Percentiles rank a stretch among this genome's conserved stretches.
phyloP scores from a whole-genome alignment of 2,329 filamentous ascomycete genomes.

The Claviceps africana region DNA sequence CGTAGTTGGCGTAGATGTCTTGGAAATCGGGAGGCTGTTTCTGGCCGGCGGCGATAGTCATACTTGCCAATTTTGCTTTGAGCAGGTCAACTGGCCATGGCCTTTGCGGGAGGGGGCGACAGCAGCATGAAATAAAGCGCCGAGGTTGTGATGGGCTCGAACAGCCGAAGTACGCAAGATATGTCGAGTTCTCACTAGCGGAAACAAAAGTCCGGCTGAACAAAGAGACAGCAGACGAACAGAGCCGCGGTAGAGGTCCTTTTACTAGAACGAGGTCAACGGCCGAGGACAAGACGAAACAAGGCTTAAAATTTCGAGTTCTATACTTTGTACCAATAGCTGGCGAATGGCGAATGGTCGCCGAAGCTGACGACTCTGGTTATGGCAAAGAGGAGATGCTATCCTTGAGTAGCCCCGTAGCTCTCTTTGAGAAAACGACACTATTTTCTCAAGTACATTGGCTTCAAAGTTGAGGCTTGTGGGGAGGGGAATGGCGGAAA shows the following conservation, averaged over 20 bases:
- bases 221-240: not conserved
- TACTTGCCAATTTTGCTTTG: conserved; percentile 19
- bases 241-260: not conserved
- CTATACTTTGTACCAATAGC: not conserved
- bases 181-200: not conserved
- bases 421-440: not conserved
- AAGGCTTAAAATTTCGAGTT: not conserved
- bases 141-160: not conserved
- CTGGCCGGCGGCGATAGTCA: conserved; percentile 26
- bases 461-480: not conserved
- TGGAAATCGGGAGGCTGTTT: conserved; percentile 17
- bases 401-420: not conserved
- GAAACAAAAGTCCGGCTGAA: not conserved
- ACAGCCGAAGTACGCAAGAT: not conserved
- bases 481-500: no score
- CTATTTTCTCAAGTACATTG: not conserved
- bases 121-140: conserved; percentile 7
- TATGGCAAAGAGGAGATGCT: not conserved
- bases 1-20: conserved; percentile 31
- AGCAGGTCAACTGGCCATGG: conserved; percentile 22
- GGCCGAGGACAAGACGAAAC: not conserved
- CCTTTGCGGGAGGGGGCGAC: conserved; percentile 8
- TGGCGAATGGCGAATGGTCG: not conserved
- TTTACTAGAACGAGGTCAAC: not conserved
- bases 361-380: not conserved